These are phyloP conservation scores for Peronosclerospora sorghi DNA, from an alignment of 352 stramenopile species.

Conservation along the genomic window DNA sequence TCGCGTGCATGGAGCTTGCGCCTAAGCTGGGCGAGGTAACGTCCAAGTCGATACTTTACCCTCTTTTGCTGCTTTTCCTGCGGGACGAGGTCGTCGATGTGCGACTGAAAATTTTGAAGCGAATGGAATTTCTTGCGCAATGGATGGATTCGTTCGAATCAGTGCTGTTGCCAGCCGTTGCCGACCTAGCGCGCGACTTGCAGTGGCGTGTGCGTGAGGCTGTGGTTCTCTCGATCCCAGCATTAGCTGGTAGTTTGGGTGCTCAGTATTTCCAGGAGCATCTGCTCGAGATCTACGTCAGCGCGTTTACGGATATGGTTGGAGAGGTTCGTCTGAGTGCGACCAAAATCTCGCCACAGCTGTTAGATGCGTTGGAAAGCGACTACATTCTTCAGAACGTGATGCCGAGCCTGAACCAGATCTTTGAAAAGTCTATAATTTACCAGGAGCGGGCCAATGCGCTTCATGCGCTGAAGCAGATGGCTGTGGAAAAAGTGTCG, in stretches of 20 bases:
- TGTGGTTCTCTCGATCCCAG: conserved; percentile 85
- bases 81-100: conserved; percentile 88
- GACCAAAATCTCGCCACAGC: conserved; percentile 68
- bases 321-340: conserved; percentile 91
- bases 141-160: conserved; percentile 86
- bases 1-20: conserved; percentile 88
- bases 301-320: conserved; percentile 88
- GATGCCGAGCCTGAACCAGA: conserved; percentile 59
- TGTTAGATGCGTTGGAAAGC: conserved; percentile 68
- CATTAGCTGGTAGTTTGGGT: conserved; percentile 82
- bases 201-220: conserved; percentile 92
- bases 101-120: conserved; percentile 90
- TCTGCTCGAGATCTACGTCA: conserved; percentile 85
- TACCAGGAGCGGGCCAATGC: conserved; percentile 83
- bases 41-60: conserved; percentile 76
- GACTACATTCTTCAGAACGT: conserved; percentile 81
- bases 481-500: conserved; percentile 65
- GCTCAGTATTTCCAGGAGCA: conserved; percentile 78
- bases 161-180: conserved; percentile 73
- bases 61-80: conserved; percentile 72
- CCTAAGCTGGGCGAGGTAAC: conserved; percentile 85
- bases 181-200: conserved; percentile 86
- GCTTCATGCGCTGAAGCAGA: conserved; percentile 61
- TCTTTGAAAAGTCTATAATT: conserved; percentile 79
- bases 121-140: conserved; percentile 82